Evolutionary conservation across 306 rosid species (phyloP).

Genomic region (Inga oerstediana): DNA sequence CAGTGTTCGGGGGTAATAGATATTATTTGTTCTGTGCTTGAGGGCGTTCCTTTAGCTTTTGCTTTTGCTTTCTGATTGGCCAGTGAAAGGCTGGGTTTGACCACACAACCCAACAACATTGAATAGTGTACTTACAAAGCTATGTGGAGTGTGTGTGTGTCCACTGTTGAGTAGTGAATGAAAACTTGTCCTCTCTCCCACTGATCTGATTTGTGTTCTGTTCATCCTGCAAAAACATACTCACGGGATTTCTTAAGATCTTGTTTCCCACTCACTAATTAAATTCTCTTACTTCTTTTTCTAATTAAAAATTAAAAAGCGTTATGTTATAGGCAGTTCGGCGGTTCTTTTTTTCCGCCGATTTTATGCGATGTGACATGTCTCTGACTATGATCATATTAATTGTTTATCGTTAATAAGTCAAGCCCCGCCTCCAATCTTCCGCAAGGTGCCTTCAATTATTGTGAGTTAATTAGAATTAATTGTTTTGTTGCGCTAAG

Average conservation of each 20-base stretch:
- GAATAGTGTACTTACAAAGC: conserved; percentile 26
- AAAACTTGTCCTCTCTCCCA: conserved; percentile 28
- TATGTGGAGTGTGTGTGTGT: background rate
- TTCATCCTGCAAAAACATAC: conserved; percentile 35
- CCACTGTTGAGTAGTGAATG: conserved; percentile 20
- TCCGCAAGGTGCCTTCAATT: background rate
- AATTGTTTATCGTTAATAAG: background rate
- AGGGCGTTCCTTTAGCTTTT: conserved; percentile 54
- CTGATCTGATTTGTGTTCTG: conserved; percentile 33
- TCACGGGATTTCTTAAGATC: conserved; percentile 39
- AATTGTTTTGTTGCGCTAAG: background rate
- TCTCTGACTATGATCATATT: background rate
- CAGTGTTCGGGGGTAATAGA: background rate
- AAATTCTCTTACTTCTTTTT: background rate
- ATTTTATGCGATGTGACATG: conserved; percentile 14
- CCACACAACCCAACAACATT: conserved; percentile 37
- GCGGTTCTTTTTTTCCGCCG: background rate
- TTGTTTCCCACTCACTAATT: conserved; percentile 6
- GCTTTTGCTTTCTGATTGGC: conserved; percentile 65
- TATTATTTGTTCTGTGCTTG: conserved; percentile 18
- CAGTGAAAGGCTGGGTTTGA: conserved; percentile 61
- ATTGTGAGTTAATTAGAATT: background rate
- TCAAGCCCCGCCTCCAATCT: background rate
- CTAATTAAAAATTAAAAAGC: background rate
- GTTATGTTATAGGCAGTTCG: background rate